Conservation (phyloP, 2,329 filamentous ascomycete genomes). For the Sarocladiaceae sp. region DNA sequence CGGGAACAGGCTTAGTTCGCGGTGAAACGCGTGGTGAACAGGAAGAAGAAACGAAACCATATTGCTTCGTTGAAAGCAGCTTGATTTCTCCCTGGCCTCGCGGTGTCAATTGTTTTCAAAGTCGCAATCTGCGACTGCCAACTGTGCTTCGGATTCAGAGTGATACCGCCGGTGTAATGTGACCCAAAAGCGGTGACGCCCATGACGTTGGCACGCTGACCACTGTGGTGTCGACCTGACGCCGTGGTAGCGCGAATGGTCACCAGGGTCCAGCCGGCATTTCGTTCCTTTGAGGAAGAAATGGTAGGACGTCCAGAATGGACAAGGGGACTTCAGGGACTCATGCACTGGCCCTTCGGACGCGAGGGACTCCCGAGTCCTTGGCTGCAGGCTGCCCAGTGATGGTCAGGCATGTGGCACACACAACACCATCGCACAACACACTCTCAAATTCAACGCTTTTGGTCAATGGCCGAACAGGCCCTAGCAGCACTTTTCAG, state of each 20-base stretch:
- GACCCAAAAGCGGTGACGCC: not conserved
- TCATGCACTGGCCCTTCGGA: not conserved
- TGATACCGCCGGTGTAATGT: not conserved
- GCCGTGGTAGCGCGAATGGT: slow-evolving; percentile 6
- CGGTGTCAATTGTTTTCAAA: not conserved
- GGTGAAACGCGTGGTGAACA: not conserved
- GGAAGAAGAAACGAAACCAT: slow-evolving; percentile 1
- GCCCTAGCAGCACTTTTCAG: too few species aligned
- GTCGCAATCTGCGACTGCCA: not conserved
- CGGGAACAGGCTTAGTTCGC: not conserved
- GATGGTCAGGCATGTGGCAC: not conserved
- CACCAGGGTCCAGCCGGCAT: slow-evolving; percentile 8
- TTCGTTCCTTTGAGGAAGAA: too few species aligned
- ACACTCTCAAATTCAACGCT: not conserved
- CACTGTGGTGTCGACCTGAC: not conserved
- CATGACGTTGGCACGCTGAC: slow-evolving; percentile 6
- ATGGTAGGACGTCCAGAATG: too few species aligned
- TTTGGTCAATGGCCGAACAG: not conserved
- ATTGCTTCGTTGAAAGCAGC: slow-evolving; percentile 8
- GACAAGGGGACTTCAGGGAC: not conserved
- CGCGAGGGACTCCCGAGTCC: not conserved
- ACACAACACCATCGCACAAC: not conserved
- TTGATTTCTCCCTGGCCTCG: not conserved
- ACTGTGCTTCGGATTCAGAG: not conserved
- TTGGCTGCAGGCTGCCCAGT: not conserved